Evolutionary conservation across 2,329 filamentous ascomycete genomes (phyloP).

Genomic region (Neonectria faginata): DNA sequence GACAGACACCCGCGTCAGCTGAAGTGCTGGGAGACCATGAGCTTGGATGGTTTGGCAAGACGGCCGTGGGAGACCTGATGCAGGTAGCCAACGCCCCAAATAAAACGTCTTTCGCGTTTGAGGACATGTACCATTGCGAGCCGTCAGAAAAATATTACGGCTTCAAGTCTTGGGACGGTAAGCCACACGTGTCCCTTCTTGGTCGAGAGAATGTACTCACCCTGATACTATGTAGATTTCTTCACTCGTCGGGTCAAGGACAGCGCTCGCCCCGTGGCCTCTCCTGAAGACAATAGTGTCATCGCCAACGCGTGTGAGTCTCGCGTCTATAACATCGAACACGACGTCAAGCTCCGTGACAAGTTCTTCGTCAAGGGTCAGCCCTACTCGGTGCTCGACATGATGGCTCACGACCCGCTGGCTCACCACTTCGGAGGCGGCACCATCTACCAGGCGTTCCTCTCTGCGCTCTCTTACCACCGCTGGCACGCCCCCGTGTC

Average conservation of each 20-base stretch:
- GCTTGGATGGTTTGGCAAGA: slow-evolving; percentile 67
- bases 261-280: slow-evolving; percentile 67
- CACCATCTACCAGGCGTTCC: slow-evolving; percentile 77
- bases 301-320: slow-evolving; percentile 76
- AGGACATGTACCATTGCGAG: slow-evolving; percentile 72
- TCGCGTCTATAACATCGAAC: slow-evolving; percentile 64
- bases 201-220: neutral
- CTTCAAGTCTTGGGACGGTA: slow-evolving; percentile 74
- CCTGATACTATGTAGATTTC: slow-evolving; percentile 58
- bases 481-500: slow-evolving; percentile 78
- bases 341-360: slow-evolving; percentile 66
- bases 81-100: slow-evolving; percentile 62
- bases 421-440: slow-evolving; percentile 69
- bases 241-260: slow-evolving; percentile 71
- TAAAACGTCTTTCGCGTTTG: slow-evolving; percentile 55
- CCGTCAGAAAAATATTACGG: slow-evolving; percentile 65
- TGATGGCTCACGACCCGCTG: slow-evolving; percentile 68
- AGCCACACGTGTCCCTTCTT: slow-evolving; percentile 18
- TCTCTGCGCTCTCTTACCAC: slow-evolving; percentile 76
- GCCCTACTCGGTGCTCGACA: slow-evolving; percentile 73
- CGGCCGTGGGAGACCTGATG: slow-evolving; percentile 61
- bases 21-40: slow-evolving; percentile 58
- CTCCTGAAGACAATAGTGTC: slow-evolving; percentile 63
- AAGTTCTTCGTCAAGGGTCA: slow-evolving; percentile 77
- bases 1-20: slow-evolving; percentile 64